These are phyloP conservation scores for Moesziomyces sp. DNA, from an alignment of 1,284 basidiomycete genomes.

Conservation along the genomic window DNA sequence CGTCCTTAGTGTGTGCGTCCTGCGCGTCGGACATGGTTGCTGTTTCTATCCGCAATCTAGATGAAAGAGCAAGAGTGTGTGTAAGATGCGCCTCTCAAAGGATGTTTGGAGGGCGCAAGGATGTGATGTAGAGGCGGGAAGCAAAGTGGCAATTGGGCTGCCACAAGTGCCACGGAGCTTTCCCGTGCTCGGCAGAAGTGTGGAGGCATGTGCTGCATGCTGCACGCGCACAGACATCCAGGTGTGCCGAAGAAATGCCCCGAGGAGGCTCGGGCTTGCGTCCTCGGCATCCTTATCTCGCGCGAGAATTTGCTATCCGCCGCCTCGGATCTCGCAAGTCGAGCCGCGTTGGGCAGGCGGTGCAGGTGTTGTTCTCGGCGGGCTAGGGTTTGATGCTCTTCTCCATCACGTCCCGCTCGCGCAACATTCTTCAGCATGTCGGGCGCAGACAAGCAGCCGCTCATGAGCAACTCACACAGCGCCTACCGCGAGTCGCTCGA, in stretches of 20 bases:
- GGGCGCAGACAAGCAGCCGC: slow-evolving; percentile 31
- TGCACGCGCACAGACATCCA: no score
- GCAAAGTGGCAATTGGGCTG: not conserved
- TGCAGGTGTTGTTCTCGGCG: not conserved
- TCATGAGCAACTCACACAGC: slow-evolving; percentile 17
- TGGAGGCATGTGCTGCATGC: no score
- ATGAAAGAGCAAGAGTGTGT: not conserved
- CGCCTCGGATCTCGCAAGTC: not conserved
- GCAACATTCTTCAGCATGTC: slow-evolving; percentile 10
- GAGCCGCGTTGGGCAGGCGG: no score
- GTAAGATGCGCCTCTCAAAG: no score
- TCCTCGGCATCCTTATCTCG: not conserved
- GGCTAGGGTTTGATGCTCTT: not conserved
- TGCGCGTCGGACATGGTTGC: slow-evolving; percentile 27
- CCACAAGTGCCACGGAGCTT: not conserved
- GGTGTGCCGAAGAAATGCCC: no score
- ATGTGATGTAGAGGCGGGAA: not conserved
- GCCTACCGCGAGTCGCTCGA: slow-evolving; percentile 43
- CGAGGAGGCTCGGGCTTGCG: no score
- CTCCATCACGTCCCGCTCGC: not conserved
- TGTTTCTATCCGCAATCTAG: no score
- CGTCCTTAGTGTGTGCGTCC: slow-evolving; percentile 43
- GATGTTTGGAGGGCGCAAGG: no score
- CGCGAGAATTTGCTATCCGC: not conserved
- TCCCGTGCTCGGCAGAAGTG: not conserved